A percentile compares a stretch with the other conserved stretches of the same genome.
phyloP scores from a whole-genome alignment of 148 eudicot genomes.

The Drosera capensis region DNA sequence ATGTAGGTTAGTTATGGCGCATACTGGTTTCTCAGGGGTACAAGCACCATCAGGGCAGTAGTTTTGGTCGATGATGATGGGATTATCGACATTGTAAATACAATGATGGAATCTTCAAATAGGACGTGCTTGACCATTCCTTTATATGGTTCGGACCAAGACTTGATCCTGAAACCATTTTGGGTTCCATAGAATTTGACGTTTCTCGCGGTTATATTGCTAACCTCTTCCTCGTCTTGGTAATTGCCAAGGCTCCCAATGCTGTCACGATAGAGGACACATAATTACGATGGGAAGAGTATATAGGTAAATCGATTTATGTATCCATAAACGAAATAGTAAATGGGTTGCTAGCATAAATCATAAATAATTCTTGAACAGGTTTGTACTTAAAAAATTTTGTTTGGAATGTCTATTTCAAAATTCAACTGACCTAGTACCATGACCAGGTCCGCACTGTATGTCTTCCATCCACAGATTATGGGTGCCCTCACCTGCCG shows the following conservation, averaged over 20 bases:
- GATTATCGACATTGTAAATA: slow-evolving; percentile 36
- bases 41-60: slow-evolving; percentile 26
- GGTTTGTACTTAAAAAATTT: no score
- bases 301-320: no score
- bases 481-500: slow-evolving; percentile 5
- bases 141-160: slow-evolving; percentile 23
- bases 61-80: slow-evolving; percentile 50
- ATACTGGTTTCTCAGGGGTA: not conserved
- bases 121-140: slow-evolving; percentile 24
- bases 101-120: slow-evolving; percentile 31
- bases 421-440: no score
- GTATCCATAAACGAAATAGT: no score
- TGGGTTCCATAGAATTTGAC: slow-evolving; percentile 26
- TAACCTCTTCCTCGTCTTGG: slow-evolving; percentile 17
- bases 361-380: no score
- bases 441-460: slow-evolving; percentile 7
- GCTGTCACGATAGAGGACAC: no score
- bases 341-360: no score
- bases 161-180: slow-evolving; percentile 62
- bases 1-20: no score
- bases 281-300: no score
- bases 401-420: no score
- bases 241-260: slow-evolving; percentile 37
- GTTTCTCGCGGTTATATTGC: slow-evolving; percentile 35
- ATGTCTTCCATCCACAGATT: slow-evolving; percentile 2